phyloP scores from a whole-genome alignment of 2,329 filamentous ascomycete species.

The Hypoxylon sp. region DNA sequence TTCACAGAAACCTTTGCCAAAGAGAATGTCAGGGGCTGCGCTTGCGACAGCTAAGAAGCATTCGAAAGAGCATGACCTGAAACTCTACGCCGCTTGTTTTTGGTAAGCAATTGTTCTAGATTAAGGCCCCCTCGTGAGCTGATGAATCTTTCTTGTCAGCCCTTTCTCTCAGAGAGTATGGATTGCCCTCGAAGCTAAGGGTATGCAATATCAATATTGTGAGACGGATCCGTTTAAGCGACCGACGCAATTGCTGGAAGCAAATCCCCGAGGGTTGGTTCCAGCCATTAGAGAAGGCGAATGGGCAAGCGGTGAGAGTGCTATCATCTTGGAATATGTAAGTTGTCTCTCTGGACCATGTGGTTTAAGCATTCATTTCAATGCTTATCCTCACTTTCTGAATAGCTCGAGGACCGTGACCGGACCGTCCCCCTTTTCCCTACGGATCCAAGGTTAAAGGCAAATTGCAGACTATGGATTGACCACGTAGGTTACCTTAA shows the following conservation, averaged over 20 bases:
- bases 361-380: background rate
- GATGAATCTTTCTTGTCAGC: slow-evolving; percentile 58
- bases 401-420: slow-evolving; percentile 79
- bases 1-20: slow-evolving; percentile 78
- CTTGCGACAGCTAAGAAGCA: slow-evolving; percentile 78
- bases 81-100: slow-evolving; percentile 86
- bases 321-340: slow-evolving; percentile 88
- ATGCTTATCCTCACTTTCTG: slow-evolving; percentile 19
- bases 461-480: slow-evolving; percentile 83
- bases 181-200: slow-evolving; percentile 88
- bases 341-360: slow-evolving; percentile 49
- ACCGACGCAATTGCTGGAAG: slow-evolving; percentile 74
- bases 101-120: slow-evolving; percentile 68
- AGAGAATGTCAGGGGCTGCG: slow-evolving; percentile 80
- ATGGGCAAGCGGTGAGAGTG: slow-evolving; percentile 87
- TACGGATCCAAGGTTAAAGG: slow-evolving; percentile 74
- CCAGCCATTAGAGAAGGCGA: slow-evolving; percentile 83
- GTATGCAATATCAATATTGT: slow-evolving; percentile 85
- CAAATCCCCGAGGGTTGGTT: slow-evolving; percentile 82
- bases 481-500: slow-evolving; percentile 73
- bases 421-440: slow-evolving; percentile 74
- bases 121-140: slow-evolving; percentile 21
- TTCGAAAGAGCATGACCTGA: slow-evolving; percentile 77
- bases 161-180: slow-evolving; percentile 90
- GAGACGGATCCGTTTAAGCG: slow-evolving; percentile 87